phyloP scores from a whole-genome alignment of 1,284 basidiomycete genomes.

The Leccinum angustisporum region DNA sequence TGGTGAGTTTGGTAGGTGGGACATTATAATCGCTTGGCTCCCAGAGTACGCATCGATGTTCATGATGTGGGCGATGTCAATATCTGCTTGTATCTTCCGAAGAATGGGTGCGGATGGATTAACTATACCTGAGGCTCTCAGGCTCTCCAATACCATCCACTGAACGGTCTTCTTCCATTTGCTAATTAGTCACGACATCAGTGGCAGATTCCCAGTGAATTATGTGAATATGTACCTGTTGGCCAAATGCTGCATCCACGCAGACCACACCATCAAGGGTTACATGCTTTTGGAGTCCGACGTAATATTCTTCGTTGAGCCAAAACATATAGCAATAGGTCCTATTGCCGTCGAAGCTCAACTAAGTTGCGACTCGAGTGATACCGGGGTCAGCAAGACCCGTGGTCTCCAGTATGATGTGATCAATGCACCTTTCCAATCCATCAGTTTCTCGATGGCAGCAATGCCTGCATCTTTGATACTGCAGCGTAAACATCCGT shows the following conservation, averaged over 20 bases:
- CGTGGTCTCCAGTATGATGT: conserved; percentile 91
- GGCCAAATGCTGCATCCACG: conserved; percentile 85
- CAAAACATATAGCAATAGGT: conserved; percentile 86
- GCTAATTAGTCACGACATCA: conserved; percentile 44
- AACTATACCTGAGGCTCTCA: conserved; percentile 74
- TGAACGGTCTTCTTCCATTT: conserved; percentile 77
- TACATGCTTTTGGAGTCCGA: conserved; percentile 68
- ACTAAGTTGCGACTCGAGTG: neutral
- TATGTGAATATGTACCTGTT: conserved; percentile 50
- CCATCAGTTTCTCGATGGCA: conserved; percentile 88
- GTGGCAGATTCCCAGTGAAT: conserved; percentile 5
- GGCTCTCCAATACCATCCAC: conserved; percentile 69
- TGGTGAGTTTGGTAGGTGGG: conserved; percentile 25
- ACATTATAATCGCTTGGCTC: conserved; percentile 29
- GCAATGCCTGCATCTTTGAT: conserved; percentile 90
- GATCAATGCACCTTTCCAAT: conserved; percentile 80
- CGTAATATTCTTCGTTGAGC: conserved; percentile 87
- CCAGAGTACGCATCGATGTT: conserved; percentile 73
- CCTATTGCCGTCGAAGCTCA: conserved; percentile 35
- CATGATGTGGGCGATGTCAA: conserved; percentile 75
- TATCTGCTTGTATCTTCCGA: conserved; percentile 63
- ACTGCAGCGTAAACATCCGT: conserved; percentile 93
- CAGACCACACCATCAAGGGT: conserved; percentile 87
- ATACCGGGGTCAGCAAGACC: conserved; percentile 89
- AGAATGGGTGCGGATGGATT: conserved; percentile 80